Conservation (phyloP, 1,284 basidiomycete genomes). For the Phenoliferia sp. region DNA sequence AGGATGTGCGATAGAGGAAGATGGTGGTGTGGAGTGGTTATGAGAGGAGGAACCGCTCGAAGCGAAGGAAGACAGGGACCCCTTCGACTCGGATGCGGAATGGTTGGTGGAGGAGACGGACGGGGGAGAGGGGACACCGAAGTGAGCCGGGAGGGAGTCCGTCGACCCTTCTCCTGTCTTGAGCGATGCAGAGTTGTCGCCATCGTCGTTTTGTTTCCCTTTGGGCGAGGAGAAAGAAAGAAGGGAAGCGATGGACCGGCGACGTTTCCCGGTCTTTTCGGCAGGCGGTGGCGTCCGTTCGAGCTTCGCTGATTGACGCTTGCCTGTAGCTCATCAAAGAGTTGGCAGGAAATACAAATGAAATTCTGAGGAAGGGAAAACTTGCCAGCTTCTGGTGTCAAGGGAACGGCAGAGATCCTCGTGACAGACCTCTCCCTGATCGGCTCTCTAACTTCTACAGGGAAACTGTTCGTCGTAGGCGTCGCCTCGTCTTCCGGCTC, state of each 20-base stretch:
- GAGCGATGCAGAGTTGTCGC: neutral
- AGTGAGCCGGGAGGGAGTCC: neutral
- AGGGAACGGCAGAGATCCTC: neutral
- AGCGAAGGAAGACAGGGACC: neutral
- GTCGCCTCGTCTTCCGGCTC: too few relatives aligned
- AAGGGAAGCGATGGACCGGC: slow-evolving; percentile 6
- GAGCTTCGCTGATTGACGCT: slow-evolving; percentile 3
- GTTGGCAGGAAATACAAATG: too few relatives aligned
- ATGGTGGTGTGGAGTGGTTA: too few relatives aligned
- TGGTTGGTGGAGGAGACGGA: neutral
- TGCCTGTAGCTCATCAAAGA: neutral
- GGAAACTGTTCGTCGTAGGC: too few relatives aligned
- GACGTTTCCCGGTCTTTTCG: neutral
- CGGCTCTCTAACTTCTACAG: neutral
- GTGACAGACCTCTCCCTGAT: neutral
- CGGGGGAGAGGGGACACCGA: neutral
- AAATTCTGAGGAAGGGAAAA: too few relatives aligned
- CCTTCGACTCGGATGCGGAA: neutral
- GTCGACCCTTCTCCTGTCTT: neutral
- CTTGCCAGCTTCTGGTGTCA: too few relatives aligned
- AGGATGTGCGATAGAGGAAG: too few relatives aligned
- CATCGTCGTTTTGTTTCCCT: neutral
- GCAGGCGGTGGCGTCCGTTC: slow-evolving; percentile 11
- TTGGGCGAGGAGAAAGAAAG: neutral
- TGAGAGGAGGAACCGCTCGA: too few relatives aligned